These are phyloP conservation scores for Fonsecaea monophora DNA, from an alignment of 2,329 filamentous ascomycete species.

Conservation along the genomic window DNA sequence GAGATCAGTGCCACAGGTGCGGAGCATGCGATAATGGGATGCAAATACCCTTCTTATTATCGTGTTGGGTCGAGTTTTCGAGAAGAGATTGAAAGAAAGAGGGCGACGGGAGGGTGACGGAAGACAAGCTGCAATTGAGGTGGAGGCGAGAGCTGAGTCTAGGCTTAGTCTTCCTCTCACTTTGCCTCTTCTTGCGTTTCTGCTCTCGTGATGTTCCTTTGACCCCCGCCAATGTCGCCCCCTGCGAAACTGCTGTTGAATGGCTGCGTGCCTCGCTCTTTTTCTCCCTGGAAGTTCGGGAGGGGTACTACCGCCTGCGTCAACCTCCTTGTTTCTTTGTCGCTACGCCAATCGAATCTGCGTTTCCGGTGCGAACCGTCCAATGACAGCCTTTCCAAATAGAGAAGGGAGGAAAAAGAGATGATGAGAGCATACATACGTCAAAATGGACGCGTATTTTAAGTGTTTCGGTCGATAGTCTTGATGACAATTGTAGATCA, in stretches of 20 bases:
- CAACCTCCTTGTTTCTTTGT: neutral
- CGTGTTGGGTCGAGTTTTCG: slow-evolving; percentile 7
- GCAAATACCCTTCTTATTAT: slow-evolving; percentile 30
- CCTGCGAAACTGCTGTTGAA: slow-evolving; percentile 1
- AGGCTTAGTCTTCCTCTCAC: slow-evolving; percentile 9
- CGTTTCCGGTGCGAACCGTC: neutral
- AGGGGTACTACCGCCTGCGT: slow-evolving; percentile 1
- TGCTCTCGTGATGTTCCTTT: slow-evolving; percentile 1
- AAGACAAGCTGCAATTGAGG: slow-evolving; percentile 17
- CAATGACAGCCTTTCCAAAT: neutral
- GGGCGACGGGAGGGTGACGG: slow-evolving; percentile 13
- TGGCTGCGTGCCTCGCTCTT: slow-evolving; percentile 1
- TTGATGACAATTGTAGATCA: neutral
- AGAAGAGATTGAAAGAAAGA: slow-evolving; percentile 6
- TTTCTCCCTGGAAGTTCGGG: neutral
- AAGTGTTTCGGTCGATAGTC: slow-evolving; percentile 1
- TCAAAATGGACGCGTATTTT: neutral
- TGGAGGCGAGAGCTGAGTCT: slow-evolving; percentile 21
- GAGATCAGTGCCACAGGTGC: slow-evolving; percentile 31
- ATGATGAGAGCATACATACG: neutral
- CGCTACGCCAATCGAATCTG: neutral
- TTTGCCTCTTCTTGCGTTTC: neutral
- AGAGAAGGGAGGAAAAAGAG: neutral
- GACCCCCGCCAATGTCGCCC: slow-evolving; percentile 5
- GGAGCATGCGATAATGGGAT: slow-evolving; percentile 35